Conservation (phyloP, 139 green algal species). For the Chlorella sp. region DNA sequence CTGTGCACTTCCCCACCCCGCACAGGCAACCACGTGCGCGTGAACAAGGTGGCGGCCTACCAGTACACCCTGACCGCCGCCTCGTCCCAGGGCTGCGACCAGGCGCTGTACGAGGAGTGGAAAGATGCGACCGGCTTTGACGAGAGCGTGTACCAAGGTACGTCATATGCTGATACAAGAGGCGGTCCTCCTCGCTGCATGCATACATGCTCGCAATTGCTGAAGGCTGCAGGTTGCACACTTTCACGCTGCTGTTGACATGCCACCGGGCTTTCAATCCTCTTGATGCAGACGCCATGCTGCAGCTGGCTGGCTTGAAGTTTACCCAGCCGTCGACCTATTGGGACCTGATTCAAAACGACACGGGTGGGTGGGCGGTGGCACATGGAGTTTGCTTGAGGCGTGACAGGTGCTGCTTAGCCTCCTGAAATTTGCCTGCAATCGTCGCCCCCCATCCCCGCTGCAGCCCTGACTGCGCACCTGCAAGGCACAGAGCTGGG, state of each 20-base stretch:
- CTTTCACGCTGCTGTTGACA: no score
- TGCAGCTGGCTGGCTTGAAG: neutral
- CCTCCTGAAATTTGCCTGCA: no score
- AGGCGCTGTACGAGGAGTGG: slow-evolving; percentile 19
- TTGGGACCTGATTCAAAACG: slow-evolving; percentile 14
- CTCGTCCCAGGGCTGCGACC: slow-evolving; percentile 27
- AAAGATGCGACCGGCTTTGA: slow-evolving; percentile 35
- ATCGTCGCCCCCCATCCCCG: neutral
- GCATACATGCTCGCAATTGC: no score
- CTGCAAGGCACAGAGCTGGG: slow-evolving; percentile 16
- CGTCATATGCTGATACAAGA: no score
- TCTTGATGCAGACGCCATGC: neutral
- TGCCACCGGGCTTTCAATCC: no score
- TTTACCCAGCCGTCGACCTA: neutral
- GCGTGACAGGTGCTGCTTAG: no score
- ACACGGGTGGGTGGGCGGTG: neutral
- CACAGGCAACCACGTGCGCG: slow-evolving; percentile 12
- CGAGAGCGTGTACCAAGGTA: slow-evolving; percentile 10
- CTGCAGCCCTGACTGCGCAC: slow-evolving; percentile 23
- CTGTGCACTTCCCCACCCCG: neutral
- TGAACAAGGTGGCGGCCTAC: slow-evolving; percentile 27
- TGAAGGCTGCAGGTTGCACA: no score
- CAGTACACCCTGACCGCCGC: slow-evolving; percentile 8
- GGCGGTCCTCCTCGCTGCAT: no score
- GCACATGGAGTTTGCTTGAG: no score